Evolutionary conservation across 352 stramenopile genomes (phyloP).

Genomic region (Pythium inflatum): DNA sequence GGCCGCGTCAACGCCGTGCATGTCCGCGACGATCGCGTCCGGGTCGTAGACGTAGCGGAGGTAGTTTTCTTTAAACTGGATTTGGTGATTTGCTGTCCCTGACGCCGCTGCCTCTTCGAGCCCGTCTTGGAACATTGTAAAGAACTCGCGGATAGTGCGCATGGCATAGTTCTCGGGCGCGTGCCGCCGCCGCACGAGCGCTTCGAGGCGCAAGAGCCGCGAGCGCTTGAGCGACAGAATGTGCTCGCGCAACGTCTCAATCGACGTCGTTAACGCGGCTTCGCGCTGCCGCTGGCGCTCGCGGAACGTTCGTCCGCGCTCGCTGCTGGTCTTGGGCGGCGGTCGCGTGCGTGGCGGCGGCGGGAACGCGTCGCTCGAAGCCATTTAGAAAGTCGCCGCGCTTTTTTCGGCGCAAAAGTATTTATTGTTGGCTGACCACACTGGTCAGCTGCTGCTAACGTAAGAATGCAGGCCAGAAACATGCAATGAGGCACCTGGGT

Average conservation of each 20-base stretch:
- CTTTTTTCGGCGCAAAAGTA: background rate
- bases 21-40: conserved; percentile 1
- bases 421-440: too few species aligned
- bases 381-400: background rate
- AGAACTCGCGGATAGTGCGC: conserved; percentile 17
- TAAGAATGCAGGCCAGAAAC: too few species aligned
- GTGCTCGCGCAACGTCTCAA: conserved; percentile 4
- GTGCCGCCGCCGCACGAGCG: background rate
- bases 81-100: background rate
- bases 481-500: too few species aligned
- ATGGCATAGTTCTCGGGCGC: background rate
- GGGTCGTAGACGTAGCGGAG: conserved; percentile 25
- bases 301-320: conserved; percentile 28
- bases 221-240: background rate
- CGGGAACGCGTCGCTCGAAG: background rate
- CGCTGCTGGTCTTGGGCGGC: conserved; percentile 22
- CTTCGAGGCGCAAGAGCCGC: background rate
- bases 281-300: conserved; percentile 22
- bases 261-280: background rate
- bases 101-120: background rate
- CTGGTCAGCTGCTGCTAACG: too few species aligned
- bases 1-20: conserved; percentile 13
- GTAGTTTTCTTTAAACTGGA: conserved; percentile 20
- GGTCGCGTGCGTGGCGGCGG: background rate
- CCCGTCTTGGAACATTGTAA: conserved; percentile 13